These are phyloP conservation scores for Earliella scabrosa DNA, from an alignment of 1,284 basidiomycete genomes.

Conservation along the genomic window DNA sequence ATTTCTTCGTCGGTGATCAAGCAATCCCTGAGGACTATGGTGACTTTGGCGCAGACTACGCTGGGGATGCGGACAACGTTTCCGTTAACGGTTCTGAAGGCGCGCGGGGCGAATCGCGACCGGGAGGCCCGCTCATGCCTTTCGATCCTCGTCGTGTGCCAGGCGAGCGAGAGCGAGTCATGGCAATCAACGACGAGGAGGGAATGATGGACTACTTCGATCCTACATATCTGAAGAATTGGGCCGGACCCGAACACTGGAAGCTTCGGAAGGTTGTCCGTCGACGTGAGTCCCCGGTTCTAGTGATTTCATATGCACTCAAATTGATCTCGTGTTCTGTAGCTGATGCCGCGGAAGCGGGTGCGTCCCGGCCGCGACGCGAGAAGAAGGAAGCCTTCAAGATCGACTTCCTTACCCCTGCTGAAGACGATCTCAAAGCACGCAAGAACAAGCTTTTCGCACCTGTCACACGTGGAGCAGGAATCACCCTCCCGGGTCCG, in stretches of 20 bases:
- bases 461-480: constrained; percentile 63
- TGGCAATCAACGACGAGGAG: constrained; percentile 83
- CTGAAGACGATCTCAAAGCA: constrained; percentile 71
- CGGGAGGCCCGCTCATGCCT: constrained; percentile 59
- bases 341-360: constrained; percentile 56
- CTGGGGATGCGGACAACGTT: constrained; percentile 48
- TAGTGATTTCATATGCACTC: not conserved
- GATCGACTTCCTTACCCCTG: constrained; percentile 82
- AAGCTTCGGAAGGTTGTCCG: constrained; percentile 82
- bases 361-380: constrained; percentile 57
- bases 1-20: constrained; percentile 79
- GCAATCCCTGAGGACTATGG: constrained; percentile 57
- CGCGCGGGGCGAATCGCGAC: constrained; percentile 36
- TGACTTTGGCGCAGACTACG: constrained; percentile 43
- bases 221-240: constrained; percentile 87
- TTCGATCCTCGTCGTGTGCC: constrained; percentile 81
- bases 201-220: constrained; percentile 95
- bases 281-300: constrained; percentile 55
- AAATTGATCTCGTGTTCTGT: not conserved
- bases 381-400: constrained; percentile 89
- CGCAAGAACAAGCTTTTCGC: constrained; percentile 83
- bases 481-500: constrained; percentile 73
- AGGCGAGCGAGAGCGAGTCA: constrained; percentile 77
- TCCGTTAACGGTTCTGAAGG: constrained; percentile 42
- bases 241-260: constrained; percentile 99